A percentile compares a stretch with the other conserved stretches of the same genome.
These are phyloP conservation scores for Phlebiopsis gigantea DNA, from an alignment of 768 basidiomycete genomes.

Conservation along the genomic window DNA sequence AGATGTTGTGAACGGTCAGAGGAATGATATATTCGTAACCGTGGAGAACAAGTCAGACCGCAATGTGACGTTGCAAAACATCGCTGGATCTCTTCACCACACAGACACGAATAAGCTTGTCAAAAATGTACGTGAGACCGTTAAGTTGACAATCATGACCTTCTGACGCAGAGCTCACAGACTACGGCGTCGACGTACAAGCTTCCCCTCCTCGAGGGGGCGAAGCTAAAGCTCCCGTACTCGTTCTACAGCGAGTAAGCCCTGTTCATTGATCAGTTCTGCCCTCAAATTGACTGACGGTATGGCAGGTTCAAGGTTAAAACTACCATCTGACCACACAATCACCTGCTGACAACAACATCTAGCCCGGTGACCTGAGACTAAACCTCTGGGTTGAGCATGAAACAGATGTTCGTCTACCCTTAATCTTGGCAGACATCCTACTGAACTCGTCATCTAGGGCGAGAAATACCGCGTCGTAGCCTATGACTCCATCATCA, in stretches of 20 bases:
- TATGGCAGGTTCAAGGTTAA: constrained; percentile 53
- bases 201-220: constrained; percentile 45
- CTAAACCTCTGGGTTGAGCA: constrained; percentile 78
- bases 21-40: constrained; percentile 56
- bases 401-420: constrained; percentile 45
- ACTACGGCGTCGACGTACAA: constrained; percentile 51
- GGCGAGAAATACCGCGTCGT: constrained; percentile 53
- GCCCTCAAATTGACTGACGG: neutral
- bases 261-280: neutral
- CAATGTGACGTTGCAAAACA: constrained; percentile 61
- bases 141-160: neutral
- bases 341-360: neutral
- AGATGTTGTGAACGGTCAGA: constrained; percentile 85
- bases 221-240: constrained; percentile 65
- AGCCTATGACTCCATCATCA: constrained; percentile 72
- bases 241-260: constrained; percentile 80
- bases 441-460: constrained; percentile 27
- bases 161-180: constrained; percentile 29
- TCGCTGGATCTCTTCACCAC: constrained; percentile 65
- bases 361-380: constrained; percentile 69
- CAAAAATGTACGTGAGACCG: constrained; percentile 54
- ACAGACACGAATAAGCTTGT: constrained; percentile 57
- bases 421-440: neutral
- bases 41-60: constrained; percentile 74
- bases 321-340: too few relatives aligned